Evolutionary conservation across 2,329 filamentous ascomycete genomes (phyloP).

Genomic region (Xenoacremonium recifei): DNA sequence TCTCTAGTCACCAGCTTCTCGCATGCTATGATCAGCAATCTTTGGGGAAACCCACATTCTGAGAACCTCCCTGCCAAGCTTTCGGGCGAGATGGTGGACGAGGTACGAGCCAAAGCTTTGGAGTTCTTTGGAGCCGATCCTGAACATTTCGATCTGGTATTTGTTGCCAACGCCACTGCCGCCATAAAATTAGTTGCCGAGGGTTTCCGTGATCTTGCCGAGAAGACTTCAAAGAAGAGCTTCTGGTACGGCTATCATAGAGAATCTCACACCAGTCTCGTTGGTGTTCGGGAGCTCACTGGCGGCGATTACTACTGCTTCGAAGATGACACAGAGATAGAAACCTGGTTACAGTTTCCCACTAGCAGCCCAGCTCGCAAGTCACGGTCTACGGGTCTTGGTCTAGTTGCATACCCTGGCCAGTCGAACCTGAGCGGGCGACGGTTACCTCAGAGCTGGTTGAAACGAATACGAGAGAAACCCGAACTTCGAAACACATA

Average conservation of each 20-base stretch:
- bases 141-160: constrained; percentile 59
- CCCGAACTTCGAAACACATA: constrained; percentile 32
- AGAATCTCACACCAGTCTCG: constrained; percentile 60
- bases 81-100: constrained; percentile 56
- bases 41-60: constrained; percentile 71
- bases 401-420: constrained; percentile 63
- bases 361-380: constrained; percentile 16
- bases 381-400: constrained; percentile 21
- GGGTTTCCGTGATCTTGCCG: constrained; percentile 52
- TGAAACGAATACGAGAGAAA: constrained; percentile 32
- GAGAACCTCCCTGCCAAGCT: constrained; percentile 57
- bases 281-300: constrained; percentile 69
- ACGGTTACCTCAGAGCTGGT: constrained; percentile 59
- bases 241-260: constrained; percentile 62
- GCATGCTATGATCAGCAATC: constrained; percentile 49
- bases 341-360: constrained; percentile 39
- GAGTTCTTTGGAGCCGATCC: constrained; percentile 58
- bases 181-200: constrained; percentile 63
- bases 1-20: constrained; percentile 57
- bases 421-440: constrained; percentile 71
- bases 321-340: constrained; percentile 54
- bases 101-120: constrained; percentile 52
- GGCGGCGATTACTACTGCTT: constrained; percentile 54
- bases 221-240: constrained; percentile 40
- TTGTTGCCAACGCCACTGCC: constrained; percentile 60